Conservation (phyloP, 371 early-diverging fungal species). For the Apophysomyces trapeziformis region DNA sequence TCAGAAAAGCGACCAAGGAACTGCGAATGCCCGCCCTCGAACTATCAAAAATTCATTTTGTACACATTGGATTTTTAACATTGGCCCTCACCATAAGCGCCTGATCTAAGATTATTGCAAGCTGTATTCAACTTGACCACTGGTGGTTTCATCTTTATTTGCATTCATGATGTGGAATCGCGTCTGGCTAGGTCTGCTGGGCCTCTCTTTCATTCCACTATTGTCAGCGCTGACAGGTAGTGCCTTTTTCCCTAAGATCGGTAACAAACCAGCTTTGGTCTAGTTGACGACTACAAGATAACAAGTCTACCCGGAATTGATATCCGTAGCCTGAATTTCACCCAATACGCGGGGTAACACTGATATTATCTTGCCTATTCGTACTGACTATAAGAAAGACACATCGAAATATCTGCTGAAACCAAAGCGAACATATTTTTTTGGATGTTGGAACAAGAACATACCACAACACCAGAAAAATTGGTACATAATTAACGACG, state of each 20-base stretch:
- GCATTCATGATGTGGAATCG: conserved; percentile 15
- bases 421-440: conserved; percentile 57
- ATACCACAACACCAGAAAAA: conserved; percentile 34
- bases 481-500: conserved; percentile 28
- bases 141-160: background rate
- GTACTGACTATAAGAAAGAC: conserved; percentile 28
- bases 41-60: no score
- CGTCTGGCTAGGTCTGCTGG: conserved; percentile 8
- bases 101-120: background rate
- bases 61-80: no score
- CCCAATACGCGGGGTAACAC: conserved; percentile 69
- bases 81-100: background rate
- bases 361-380: background rate
- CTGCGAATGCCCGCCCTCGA: no score
- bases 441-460: conserved; percentile 56
- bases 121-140: background rate
- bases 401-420: conserved; percentile 44
- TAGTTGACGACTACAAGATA: conserved; percentile 63
- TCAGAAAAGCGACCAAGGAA: no score
- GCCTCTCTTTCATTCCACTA: background rate
- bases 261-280: background rate
- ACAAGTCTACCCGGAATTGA: conserved; percentile 57
- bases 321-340: conserved; percentile 33
- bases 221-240: conserved; percentile 25
- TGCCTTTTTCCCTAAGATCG: background rate